A percentile compares a stretch with the other conserved stretches of the same genome.
phyloP scores from a whole-genome alignment of 768 basidiomycete genomes.

The Russula emetica region DNA sequence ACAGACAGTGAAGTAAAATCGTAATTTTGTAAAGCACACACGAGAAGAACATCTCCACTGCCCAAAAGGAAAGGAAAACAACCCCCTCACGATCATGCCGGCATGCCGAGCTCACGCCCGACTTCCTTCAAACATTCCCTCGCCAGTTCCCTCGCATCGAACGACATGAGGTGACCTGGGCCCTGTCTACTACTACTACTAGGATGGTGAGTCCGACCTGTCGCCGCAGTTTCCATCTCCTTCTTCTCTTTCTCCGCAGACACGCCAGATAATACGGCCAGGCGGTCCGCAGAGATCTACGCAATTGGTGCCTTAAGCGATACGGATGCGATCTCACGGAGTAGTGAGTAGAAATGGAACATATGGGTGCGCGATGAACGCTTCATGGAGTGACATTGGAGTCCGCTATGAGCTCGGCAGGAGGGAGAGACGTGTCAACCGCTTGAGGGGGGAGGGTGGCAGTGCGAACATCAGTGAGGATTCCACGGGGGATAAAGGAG shows the following conservation, averaged over 20 bases:
- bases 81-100: constrained; percentile 23
- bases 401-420: constrained; percentile 59
- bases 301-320: too few relatives aligned
- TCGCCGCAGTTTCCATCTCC: background rate
- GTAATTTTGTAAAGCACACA: background rate
- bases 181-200: background rate
- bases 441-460: constrained; percentile 23
- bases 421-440: constrained; percentile 44
- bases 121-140: constrained; percentile 63
- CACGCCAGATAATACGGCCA: constrained; percentile 15
- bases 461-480: background rate
- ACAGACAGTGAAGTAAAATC: background rate
- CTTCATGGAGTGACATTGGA: too few relatives aligned
- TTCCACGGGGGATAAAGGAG: background rate
- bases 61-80: background rate
- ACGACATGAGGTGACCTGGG: constrained; percentile 36
- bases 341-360: constrained; percentile 91
- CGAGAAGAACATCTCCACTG: background rate
- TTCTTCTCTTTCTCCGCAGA: background rate
- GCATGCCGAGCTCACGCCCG: constrained; percentile 69
- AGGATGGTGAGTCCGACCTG: background rate
- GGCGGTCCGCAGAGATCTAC: constrained; percentile 46
- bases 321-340: constrained; percentile 78
- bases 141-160: constrained; percentile 65
- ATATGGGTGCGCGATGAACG: constrained; percentile 78